phyloP scores from a whole-genome alignment of 176 grass and related monocot species.

The Chloris gayana region DNA sequence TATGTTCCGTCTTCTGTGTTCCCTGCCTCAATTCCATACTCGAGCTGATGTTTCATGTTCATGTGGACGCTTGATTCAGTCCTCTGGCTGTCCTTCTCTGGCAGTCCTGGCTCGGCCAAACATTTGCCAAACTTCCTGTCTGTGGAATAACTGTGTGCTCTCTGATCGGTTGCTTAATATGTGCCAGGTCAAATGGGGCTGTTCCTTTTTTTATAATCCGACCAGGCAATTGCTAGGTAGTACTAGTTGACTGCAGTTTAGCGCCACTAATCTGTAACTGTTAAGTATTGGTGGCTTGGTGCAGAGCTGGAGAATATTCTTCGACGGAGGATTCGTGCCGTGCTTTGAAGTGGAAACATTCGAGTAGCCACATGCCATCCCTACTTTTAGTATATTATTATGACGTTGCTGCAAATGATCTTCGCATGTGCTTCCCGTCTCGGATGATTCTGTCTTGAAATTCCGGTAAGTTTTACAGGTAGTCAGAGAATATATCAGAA shows the following conservation, averaged over 20 bases:
- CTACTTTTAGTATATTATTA: background rate
- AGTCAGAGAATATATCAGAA: conserved; percentile 8
- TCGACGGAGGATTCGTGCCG: background rate
- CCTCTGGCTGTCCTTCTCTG: background rate
- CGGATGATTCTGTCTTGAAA: background rate
- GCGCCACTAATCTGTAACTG: background rate
- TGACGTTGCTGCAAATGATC: conserved; percentile 1
- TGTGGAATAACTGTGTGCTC: background rate
- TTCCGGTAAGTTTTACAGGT: background rate
- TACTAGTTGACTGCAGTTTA: background rate
- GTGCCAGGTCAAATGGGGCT: background rate
- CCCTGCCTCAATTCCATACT: background rate
- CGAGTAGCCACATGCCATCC: conserved; percentile 24
- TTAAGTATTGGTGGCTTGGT: background rate
- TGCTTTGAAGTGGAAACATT: background rate
- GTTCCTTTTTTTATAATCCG: background rate
- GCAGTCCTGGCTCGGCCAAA: background rate
- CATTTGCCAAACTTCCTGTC: background rate
- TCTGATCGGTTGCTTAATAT: background rate
- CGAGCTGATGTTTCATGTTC: background rate
- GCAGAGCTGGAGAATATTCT: conserved; percentile 10
- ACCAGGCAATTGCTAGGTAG: background rate
- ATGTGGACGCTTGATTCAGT: background rate
- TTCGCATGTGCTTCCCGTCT: conserved; percentile 10
- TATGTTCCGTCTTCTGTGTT: too few species aligned